These are phyloP conservation scores for Limtongia smithiae DNA, from an alignment of 805 yeast genomes.

Conservation along the genomic window DNA sequence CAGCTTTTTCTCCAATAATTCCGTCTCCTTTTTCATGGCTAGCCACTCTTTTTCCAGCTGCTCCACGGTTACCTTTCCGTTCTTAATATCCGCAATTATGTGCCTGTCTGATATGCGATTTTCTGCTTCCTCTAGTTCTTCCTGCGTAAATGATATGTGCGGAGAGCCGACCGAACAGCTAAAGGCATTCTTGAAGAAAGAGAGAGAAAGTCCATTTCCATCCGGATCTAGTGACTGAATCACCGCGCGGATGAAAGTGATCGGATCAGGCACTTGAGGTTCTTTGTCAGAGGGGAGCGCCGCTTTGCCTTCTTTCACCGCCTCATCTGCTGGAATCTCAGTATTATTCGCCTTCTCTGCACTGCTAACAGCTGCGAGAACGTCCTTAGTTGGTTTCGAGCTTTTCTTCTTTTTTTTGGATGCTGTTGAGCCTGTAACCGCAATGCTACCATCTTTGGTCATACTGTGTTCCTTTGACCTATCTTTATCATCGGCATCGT, in stretches of 20 bases:
- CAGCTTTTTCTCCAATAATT: conserved; percentile 16
- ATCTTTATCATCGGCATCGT: too few relatives aligned
- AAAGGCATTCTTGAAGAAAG: conserved; percentile 13
- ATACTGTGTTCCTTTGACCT: too few relatives aligned
- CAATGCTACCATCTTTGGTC: too few relatives aligned
- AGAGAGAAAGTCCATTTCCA: neutral
- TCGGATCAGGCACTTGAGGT: conserved; percentile 2
- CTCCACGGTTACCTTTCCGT: conserved; percentile 14
- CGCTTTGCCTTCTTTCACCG: neutral
- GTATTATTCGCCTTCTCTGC: too few relatives aligned
- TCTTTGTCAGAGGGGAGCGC: neutral
- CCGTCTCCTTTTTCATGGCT: conserved; percentile 18
- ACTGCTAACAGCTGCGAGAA: neutral
- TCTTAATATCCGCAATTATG: conserved; percentile 1
- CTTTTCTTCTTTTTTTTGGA: conserved; percentile 12
- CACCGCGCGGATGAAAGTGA: conserved; percentile 1
- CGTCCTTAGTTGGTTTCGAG: conserved; percentile 8
- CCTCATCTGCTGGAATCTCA: too few relatives aligned
- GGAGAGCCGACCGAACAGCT: conserved; percentile 5
- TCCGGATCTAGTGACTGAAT: conserved; percentile 5
- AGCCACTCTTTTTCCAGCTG: conserved; percentile 18
- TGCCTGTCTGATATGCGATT: neutral
- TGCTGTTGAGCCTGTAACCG: too few relatives aligned
- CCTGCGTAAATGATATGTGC: conserved; percentile 8
- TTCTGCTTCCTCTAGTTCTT: conserved; percentile 14